These are phyloP conservation scores for Gryganskiella cystojenkinii DNA, from an alignment of 192 early-diverging fungal genomes.

Conservation along the genomic window DNA sequence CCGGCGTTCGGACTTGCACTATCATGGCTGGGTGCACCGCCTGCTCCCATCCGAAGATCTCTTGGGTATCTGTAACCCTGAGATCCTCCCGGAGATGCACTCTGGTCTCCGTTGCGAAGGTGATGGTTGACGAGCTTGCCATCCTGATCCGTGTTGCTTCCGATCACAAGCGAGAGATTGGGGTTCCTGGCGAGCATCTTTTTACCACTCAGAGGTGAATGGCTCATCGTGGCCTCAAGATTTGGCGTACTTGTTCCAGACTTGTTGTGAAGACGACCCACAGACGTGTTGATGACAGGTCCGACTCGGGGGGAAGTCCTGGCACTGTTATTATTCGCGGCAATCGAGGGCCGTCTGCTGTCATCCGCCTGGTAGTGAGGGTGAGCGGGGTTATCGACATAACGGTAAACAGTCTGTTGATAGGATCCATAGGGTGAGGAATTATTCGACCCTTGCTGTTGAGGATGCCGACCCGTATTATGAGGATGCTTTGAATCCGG, in stretches of 20 bases:
- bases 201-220: constrained; percentile 45
- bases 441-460: constrained; percentile 6
- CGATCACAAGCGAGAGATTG: constrained; percentile 47
- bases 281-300: constrained; percentile 35
- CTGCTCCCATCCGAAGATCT: constrained; percentile 19
- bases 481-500: constrained; percentile 51
- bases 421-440: constrained; percentile 40
- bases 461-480: constrained; percentile 31
- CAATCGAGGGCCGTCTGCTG: constrained; percentile 28
- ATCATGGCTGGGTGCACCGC: constrained; percentile 18
- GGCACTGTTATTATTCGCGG: constrained; percentile 31
- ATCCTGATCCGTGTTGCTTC: constrained; percentile 53
- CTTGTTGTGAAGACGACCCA: constrained; percentile 33
- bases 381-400: constrained; percentile 37
- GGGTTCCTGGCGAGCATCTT: constrained; percentile 35
- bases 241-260: constrained; percentile 31
- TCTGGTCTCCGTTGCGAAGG: constrained; percentile 23
- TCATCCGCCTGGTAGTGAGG: constrained; percentile 41
- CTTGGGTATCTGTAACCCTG: constrained; percentile 17
- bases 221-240: constrained; percentile 25
- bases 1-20: constrained; percentile 37
- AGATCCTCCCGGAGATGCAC: constrained; percentile 42
- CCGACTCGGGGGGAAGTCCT: constrained; percentile 48
- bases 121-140: constrained; percentile 46
- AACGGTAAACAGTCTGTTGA: constrained; percentile 35